Evolutionary conservation across 2,329 filamentous ascomycete genomes (phyloP).

Genomic region (Alternaria consortialis): DNA sequence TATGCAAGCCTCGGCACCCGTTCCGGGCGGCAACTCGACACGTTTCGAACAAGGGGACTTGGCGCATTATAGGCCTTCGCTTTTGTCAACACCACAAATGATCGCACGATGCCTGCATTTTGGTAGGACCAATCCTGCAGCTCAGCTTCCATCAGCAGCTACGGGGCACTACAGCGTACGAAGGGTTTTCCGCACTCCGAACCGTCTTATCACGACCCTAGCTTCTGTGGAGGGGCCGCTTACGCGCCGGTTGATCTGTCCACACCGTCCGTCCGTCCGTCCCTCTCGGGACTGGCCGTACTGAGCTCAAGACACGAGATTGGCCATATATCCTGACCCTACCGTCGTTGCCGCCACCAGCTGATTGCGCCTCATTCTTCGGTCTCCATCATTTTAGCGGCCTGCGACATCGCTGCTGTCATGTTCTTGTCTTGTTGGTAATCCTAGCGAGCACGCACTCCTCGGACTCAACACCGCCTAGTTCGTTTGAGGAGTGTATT

Average conservation of each 20-base stretch:
- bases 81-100: constrained; percentile 23
- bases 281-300: constrained; percentile 49
- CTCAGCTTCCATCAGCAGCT: constrained; percentile 8
- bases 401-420: constrained; percentile 37
- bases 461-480: constrained; percentile 1
- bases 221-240: constrained; percentile 37
- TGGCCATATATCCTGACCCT: constrained; percentile 34
- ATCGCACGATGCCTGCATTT: constrained; percentile 25
- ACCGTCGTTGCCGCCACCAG: constrained; percentile 24
- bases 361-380: constrained; percentile 40
- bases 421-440: constrained; percentile 3
- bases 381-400: constrained; percentile 23
- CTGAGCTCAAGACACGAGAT: constrained; percentile 36
- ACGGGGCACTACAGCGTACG: background rate
- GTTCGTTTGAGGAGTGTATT: constrained; percentile 8
- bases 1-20: constrained; percentile 48
- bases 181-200: constrained; percentile 22
- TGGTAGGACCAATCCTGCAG: constrained; percentile 17
- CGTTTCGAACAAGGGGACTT: constrained; percentile 44
- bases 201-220: constrained; percentile 39
- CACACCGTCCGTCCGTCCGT: constrained; percentile 37
- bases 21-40: constrained; percentile 49
- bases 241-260: constrained; percentile 52
- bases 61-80: constrained; percentile 28
- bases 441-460: constrained; percentile 12